phyloP scores from a whole-genome alignment of 192 early-diverging fungal genomes.

The Powellomyces hirtus region DNA sequence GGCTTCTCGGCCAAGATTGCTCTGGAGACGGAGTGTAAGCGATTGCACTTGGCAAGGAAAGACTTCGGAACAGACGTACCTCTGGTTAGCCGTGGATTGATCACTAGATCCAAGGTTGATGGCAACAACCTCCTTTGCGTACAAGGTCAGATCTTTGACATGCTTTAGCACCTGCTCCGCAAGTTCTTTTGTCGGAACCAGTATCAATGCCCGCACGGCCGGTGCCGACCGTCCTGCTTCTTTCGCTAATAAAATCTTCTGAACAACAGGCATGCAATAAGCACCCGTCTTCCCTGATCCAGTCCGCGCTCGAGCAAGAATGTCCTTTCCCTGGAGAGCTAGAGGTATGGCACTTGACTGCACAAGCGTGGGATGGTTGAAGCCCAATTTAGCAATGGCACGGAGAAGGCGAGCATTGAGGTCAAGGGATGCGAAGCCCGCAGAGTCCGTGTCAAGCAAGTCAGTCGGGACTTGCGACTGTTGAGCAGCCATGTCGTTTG shows the following conservation, averaged over 20 bases:
- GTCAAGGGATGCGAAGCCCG: conserved; percentile 52
- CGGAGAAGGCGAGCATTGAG: conserved; percentile 86
- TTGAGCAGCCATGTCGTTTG: no score
- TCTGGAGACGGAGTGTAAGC: conserved; percentile 35
- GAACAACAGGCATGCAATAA: conserved; percentile 85
- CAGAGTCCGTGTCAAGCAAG: conserved; percentile 20
- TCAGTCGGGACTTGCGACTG: conserved; percentile 2
- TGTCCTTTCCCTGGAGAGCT: conserved; percentile 87
- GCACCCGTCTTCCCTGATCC: conserved; percentile 98
- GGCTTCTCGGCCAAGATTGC: conserved; percentile 79
- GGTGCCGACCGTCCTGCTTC: conserved; percentile 5
- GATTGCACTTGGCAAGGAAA: no score
- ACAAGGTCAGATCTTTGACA: conserved; percentile 69
- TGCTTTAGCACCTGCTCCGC: conserved; percentile 87
- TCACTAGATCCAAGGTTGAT: conserved; percentile 65
- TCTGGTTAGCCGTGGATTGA: conserved; percentile 17
- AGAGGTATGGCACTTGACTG: conserved; percentile 88
- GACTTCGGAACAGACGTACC: no score
- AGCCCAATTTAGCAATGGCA: conserved; percentile 80
- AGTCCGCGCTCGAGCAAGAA: conserved; percentile 88
- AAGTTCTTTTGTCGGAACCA: conserved; percentile 94
- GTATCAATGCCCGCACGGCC: conserved; percentile 62
- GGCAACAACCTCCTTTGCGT: conserved; percentile 60
- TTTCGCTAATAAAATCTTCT: conserved; percentile 83
- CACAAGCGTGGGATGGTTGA: conserved; percentile 82